Evolutionary conservation across 1,284 basidiomycete genomes (phyloP).

Genomic region (Leccinum fallax): DNA sequence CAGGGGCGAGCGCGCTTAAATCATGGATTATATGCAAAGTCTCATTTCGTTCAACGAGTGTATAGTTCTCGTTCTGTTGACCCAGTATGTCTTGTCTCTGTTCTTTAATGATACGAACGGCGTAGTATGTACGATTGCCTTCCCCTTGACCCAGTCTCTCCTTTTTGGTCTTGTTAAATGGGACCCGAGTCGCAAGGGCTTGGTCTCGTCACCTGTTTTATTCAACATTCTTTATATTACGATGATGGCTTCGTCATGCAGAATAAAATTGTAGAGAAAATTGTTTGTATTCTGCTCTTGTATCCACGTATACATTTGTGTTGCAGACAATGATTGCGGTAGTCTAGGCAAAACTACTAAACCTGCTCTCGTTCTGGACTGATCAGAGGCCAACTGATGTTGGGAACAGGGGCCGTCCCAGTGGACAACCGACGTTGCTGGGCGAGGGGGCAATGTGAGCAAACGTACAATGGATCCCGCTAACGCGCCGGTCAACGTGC

Average conservation of each 20-base stretch:
- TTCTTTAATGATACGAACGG: constrained; percentile 30
- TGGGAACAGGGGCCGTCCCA: constrained; percentile 47
- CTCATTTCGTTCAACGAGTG: constrained; percentile 2
- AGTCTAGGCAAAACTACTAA: not conserved
- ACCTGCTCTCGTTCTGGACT: not conserved
- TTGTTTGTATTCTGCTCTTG: constrained; percentile 30
- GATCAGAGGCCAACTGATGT: not conserved
- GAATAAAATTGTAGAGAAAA: constrained; percentile 25
- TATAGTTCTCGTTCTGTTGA: constrained; percentile 14
- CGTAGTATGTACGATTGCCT: constrained; percentile 36
- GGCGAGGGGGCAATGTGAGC: constrained; percentile 9
- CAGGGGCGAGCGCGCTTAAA: constrained; percentile 85
- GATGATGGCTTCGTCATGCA: constrained; percentile 3
- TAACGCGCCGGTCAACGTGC: constrained; percentile 16
- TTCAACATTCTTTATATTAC: constrained; percentile 4
- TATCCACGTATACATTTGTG: constrained; percentile 28
- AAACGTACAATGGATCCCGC: not conserved
- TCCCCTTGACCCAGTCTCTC: constrained; percentile 2
- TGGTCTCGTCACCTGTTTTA: constrained; percentile 8
- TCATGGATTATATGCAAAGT: not conserved
- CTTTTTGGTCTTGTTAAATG: constrained; percentile 11
- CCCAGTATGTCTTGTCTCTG: constrained; percentile 15
- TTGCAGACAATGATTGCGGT: constrained; percentile 20
- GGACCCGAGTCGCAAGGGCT: not conserved
- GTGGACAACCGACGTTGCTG: constrained; percentile 56